Conservation (phyloP, 805 yeast genomes). For the Cyberlindnera sargentensis region DNA sequence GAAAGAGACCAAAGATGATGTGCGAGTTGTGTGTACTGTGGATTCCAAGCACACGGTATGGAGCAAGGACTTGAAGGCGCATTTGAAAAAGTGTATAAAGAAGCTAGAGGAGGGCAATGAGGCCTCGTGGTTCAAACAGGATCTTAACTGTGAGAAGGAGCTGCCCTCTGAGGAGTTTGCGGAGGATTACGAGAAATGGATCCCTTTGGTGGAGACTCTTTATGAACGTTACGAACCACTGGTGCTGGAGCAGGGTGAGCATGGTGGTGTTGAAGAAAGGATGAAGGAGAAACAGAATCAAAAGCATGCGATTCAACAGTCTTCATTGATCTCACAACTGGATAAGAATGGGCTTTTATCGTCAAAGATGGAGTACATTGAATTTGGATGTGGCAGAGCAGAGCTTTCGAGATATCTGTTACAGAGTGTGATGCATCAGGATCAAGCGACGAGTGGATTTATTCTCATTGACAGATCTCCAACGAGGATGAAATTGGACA, state of each 20-base stretch:
- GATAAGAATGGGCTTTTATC: constrained; percentile 34
- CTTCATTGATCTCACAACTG: constrained; percentile 69
- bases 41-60: constrained; percentile 73
- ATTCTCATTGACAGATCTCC: constrained; percentile 71
- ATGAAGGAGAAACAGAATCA: constrained; percentile 39
- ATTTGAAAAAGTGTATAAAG: constrained; percentile 56
- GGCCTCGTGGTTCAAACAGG: constrained; percentile 40
- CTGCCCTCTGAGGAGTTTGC: constrained; percentile 7
- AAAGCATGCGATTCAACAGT: constrained; percentile 80
- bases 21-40: constrained; percentile 65
- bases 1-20: constrained; percentile 18
- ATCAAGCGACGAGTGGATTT: constrained; percentile 27
- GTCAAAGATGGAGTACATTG: constrained; percentile 39
- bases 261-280: constrained; percentile 22
- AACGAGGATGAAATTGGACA: constrained; percentile 72
- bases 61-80: constrained; percentile 48
- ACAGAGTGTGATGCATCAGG: constrained; percentile 22
- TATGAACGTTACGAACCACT: constrained; percentile 28
- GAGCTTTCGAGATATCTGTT: constrained; percentile 66
- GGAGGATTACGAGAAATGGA: constrained; percentile 23
- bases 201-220: constrained; percentile 30
- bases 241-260: constrained; percentile 21
- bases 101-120: constrained; percentile 26
- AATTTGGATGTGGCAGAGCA: constrained; percentile 90
- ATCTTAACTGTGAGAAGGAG: constrained; percentile 33